These are phyloP conservation scores for Nelumbo lutea DNA, from an alignment of 164 flowering plant genomes.

Conservation along the genomic window DNA sequence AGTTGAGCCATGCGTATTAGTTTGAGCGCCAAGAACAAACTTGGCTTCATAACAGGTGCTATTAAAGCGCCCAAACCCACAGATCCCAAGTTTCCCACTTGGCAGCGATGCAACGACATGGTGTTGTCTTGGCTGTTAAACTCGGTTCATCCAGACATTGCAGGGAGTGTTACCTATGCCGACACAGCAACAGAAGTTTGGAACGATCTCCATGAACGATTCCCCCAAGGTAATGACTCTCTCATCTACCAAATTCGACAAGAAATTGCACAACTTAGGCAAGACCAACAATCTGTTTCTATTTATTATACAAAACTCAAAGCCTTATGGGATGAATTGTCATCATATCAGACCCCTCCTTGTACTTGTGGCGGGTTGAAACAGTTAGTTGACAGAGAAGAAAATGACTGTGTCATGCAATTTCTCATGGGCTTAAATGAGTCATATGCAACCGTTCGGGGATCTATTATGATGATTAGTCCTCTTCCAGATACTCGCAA, in stretches of 20 bases:
- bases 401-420: too few relatives aligned
- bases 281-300: background rate
- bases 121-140: background rate
- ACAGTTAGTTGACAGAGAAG: too few relatives aligned
- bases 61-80: background rate
- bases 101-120: constrained; percentile 1
- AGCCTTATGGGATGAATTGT: background rate
- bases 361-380: background rate
- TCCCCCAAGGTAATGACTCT: background rate
- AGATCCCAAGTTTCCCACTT: background rate
- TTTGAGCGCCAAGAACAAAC: background rate
- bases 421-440: background rate
- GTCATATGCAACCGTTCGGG: background rate
- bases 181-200: background rate
- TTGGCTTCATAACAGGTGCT: background rate
- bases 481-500: background rate
- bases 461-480: background rate
- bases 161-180: background rate
- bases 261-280: background rate
- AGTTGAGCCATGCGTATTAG: background rate
- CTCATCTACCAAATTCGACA: background rate
- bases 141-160: background rate
- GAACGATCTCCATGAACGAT: background rate
- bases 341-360: background rate
- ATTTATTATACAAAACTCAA: background rate